Evolutionary conservation across 768 basidiomycete species (phyloP).

Genomic region (Strobilomyces echinocephalus): DNA sequence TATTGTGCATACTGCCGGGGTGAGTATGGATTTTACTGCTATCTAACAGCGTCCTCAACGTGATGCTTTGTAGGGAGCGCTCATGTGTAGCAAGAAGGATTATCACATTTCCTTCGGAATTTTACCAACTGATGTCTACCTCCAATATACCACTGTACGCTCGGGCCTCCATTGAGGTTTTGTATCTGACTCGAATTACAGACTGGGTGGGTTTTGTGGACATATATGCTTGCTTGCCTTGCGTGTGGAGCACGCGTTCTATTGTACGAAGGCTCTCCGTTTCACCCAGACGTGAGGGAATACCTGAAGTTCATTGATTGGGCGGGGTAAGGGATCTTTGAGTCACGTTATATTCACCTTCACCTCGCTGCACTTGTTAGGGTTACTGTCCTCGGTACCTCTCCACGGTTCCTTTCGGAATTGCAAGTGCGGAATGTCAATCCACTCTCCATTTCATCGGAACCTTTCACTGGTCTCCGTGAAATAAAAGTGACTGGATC

Average conservation of each 20-base stretch:
- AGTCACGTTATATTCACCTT: neutral
- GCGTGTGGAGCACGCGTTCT: slow-evolving; percentile 50
- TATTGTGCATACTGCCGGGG: slow-evolving; percentile 74
- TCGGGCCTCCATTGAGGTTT: neutral
- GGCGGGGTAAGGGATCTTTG: slow-evolving; percentile 40
- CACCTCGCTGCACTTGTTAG: slow-evolving; percentile 25
- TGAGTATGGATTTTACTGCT: slow-evolving; percentile 31
- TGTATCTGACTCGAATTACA: slow-evolving; percentile 19
- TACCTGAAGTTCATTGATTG: slow-evolving; percentile 57
- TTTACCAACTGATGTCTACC: slow-evolving; percentile 50
- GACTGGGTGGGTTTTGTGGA: slow-evolving; percentile 86
- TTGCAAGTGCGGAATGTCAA: slow-evolving; percentile 50
- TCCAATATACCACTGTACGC: slow-evolving; percentile 69
- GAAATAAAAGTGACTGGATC: slow-evolving; percentile 54
- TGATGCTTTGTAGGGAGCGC: slow-evolving; percentile 48
- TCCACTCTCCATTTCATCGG: slow-evolving; percentile 31
- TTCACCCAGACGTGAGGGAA: slow-evolving; percentile 48
- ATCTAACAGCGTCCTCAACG: neutral
- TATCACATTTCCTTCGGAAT: slow-evolving; percentile 40
- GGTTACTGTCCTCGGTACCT: slow-evolving; percentile 42
- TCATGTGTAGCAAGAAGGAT: slow-evolving; percentile 70
- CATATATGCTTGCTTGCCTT: slow-evolving; percentile 55
- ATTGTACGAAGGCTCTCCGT: slow-evolving; percentile 66
- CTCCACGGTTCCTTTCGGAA: slow-evolving; percentile 64
- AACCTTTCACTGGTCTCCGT: slow-evolving; percentile 50